A percentile compares a stretch with the other conserved stretches of the same genome.
These are phyloP conservation scores for Stachybotrys elegans DNA, from an alignment of 2,329 filamentous ascomycete species.

Conservation along the genomic window DNA sequence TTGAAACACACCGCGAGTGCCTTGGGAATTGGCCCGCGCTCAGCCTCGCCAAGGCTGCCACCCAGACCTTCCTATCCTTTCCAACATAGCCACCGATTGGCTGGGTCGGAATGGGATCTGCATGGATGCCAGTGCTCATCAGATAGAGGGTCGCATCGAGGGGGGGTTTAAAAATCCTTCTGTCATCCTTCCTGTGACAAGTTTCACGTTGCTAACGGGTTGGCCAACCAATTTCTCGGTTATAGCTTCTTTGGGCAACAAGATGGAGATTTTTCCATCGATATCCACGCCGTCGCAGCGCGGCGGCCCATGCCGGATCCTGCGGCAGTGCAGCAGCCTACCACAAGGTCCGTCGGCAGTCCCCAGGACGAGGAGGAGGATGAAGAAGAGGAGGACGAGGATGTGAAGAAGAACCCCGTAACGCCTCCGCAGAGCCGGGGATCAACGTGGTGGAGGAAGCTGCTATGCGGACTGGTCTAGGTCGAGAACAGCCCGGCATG, in stretches of 20 bases:
- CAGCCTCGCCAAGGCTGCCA: too few species aligned
- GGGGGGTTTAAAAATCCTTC: too few species aligned
- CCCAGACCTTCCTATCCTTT: too few species aligned
- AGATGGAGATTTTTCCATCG: conserved; percentile 55
- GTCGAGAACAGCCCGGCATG: too few species aligned
- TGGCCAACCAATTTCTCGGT: background rate
- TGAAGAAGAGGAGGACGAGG: conserved; percentile 14
- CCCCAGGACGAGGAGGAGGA: conserved; percentile 16
- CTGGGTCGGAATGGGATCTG: too few species aligned
- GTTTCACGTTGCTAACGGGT: background rate
- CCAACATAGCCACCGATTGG: too few species aligned
- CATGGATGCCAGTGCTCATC: too few species aligned
- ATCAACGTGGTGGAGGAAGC: conserved; percentile 16
- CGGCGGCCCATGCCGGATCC: conserved; percentile 10
- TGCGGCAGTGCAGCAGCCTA: background rate
- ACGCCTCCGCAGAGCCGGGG: background rate
- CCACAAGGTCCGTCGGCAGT: background rate
- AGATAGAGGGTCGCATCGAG: too few species aligned
- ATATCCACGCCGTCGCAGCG: conserved; percentile 23
- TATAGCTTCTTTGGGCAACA: conserved; percentile 70
- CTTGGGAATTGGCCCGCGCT: too few species aligned
- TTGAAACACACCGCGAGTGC: too few species aligned
- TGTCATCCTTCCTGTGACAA: too few species aligned
- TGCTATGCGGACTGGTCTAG: conserved; percentile 21
- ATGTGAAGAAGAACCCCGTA: conserved; percentile 4